A percentile compares a stretch with the other conserved stretches of the same genome.
Conservation (phyloP, 2,329 filamentous ascomycete species). For the Mollisiaceae sp. region DNA sequence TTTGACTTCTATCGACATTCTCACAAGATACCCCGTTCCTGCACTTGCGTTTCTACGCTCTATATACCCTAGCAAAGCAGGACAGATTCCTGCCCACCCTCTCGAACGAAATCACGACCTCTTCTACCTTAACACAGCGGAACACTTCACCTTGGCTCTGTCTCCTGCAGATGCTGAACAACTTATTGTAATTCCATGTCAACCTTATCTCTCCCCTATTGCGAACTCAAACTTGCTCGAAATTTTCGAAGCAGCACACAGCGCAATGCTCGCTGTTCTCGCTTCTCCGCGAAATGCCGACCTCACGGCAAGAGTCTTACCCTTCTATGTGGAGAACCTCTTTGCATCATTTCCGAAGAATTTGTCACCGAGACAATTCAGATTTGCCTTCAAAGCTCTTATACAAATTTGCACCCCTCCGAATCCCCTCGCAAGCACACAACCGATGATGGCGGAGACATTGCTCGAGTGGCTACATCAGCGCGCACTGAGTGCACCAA, state of each 20-base stretch:
- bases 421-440: slow-evolving; percentile 61
- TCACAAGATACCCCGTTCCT: slow-evolving; percentile 64
- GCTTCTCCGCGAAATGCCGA: slow-evolving; percentile 67
- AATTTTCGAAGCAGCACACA: slow-evolving; percentile 75
- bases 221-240: slow-evolving; percentile 55
- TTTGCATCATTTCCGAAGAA: slow-evolving; percentile 70
- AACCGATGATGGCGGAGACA: slow-evolving; percentile 67
- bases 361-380: slow-evolving; percentile 70
- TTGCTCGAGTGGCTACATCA: slow-evolving; percentile 69
- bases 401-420: slow-evolving; percentile 70
- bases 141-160: slow-evolving; percentile 69
- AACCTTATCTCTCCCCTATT: slow-evolving; percentile 64
- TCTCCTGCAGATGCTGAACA: slow-evolving; percentile 61
- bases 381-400: slow-evolving; percentile 72
- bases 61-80: slow-evolving; percentile 43
- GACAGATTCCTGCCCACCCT: slow-evolving; percentile 66
- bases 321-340: slow-evolving; percentile 71
- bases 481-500: slow-evolving; percentile 60
- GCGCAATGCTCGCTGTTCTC: slow-evolving; percentile 70
- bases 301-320: slow-evolving; percentile 64
- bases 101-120: slow-evolving; percentile 69
- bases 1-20: slow-evolving; percentile 70
- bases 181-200: slow-evolving; percentile 63
- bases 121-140: slow-evolving; percentile 74
- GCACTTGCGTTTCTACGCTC: slow-evolving; percentile 60